Conservation (phyloP, 1,284 basidiomycete species). For the Trametes polyzona region DNA sequence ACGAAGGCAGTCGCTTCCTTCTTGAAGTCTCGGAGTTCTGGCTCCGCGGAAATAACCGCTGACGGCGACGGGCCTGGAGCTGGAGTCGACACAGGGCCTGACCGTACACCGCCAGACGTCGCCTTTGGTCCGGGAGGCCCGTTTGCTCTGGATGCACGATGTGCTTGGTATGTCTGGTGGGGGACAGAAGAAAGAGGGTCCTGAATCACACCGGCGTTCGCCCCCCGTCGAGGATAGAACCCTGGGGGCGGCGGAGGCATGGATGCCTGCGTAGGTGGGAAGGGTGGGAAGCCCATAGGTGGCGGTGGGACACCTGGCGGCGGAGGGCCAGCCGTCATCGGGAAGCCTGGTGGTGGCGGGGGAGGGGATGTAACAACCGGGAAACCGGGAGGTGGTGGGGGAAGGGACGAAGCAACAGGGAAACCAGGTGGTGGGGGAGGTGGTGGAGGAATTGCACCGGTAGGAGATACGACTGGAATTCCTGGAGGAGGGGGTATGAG, state of each 20-base stretch:
- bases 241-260: conserved; percentile 56
- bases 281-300: conserved; percentile 33
- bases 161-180: conserved; percentile 69
- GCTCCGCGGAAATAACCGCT: conserved; percentile 81
- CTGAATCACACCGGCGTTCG: conserved; percentile 55
- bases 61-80: conserved; percentile 37
- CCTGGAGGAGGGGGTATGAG: too few species aligned
- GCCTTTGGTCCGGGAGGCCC: conserved; percentile 27
- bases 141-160: conserved; percentile 44
- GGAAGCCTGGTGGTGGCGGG: conserved; percentile 36
- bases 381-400: conserved; percentile 37
- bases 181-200: conserved; percentile 66
- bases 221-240: conserved; percentile 57
- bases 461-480: conserved; percentile 28
- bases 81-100: conserved; percentile 17
- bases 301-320: conserved; percentile 26
- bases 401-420: conserved; percentile 25
- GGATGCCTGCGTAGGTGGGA: conserved; percentile 20
- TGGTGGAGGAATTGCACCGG: conserved; percentile 19
- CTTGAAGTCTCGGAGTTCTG: conserved; percentile 87
- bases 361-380: conserved; percentile 18
- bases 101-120: conserved; percentile 23
- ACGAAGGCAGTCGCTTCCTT: conserved; percentile 92
- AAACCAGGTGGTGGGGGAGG: conserved; percentile 36
- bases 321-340: conserved; percentile 24